Conservation (phyloP, 441 rosid genomes). For the Gossypium trilobum region DNA sequence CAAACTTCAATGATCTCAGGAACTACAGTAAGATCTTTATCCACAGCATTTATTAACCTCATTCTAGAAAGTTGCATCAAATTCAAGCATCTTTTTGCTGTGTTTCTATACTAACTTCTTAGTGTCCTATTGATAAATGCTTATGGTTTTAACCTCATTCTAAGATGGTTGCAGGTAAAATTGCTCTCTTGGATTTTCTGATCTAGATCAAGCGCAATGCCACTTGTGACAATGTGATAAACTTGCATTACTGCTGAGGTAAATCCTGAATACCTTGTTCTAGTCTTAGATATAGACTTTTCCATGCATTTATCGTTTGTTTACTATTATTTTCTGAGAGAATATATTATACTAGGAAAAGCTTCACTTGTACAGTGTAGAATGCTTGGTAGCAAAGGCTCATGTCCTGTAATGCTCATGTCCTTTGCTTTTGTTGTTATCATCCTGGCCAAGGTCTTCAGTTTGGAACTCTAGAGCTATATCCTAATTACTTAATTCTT, state of each 20-base stretch:
- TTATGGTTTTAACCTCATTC: neutral
- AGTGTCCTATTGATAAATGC: neutral
- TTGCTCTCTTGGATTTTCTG: neutral
- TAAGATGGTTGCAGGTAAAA: constrained; percentile 2
- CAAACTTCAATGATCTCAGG: neutral
- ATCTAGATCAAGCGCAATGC: neutral
- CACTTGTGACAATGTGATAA: neutral
- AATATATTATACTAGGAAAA: neutral
- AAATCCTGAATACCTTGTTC: constrained; percentile 6
- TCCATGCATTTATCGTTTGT: neutral
- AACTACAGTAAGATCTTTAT: constrained; percentile 12
- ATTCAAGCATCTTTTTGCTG: neutral
- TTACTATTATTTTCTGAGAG: neutral
- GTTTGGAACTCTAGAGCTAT: neutral
- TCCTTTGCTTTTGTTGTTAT: neutral
- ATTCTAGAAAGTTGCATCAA: neutral
- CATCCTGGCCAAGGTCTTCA: neutral
- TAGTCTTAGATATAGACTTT: neutral
- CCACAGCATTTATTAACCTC: neutral
- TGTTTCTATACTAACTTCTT: neutral
- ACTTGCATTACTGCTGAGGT: constrained; percentile 3
- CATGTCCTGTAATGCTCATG: neutral
- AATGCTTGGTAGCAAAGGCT: neutral
- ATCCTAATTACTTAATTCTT: neutral
- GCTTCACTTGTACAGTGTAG: neutral